Percentiles rank a stretch among this genome's conserved stretches.
Conservation (phyloP, 2,329 filamentous ascomycete genomes). For the Bipolaris cookei region DNA sequence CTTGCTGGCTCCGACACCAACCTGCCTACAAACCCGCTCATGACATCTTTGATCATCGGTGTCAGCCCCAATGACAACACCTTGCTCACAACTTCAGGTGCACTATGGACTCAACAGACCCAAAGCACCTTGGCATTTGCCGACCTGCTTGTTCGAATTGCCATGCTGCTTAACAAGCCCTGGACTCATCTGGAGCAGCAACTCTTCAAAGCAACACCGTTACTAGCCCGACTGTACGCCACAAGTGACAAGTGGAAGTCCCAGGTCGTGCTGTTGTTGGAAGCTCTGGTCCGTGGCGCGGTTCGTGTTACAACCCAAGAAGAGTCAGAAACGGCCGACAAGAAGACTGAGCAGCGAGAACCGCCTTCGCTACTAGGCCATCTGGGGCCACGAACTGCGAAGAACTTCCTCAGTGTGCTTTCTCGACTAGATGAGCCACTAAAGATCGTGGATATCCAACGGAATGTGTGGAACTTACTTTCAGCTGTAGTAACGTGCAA, state of each 20-base stretch:
- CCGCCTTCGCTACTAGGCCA: constrained; percentile 94
- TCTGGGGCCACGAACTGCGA: constrained; percentile 80
- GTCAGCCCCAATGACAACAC: constrained; percentile 47
- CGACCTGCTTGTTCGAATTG: constrained; percentile 72
- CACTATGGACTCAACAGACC: constrained; percentile 65
- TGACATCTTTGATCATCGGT: constrained; percentile 70
- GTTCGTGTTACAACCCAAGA: constrained; percentile 59
- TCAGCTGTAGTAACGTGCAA: constrained; percentile 84
- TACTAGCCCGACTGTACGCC: constrained; percentile 78
- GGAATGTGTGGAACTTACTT: constrained; percentile 82
- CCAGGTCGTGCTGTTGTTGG: constrained; percentile 71
- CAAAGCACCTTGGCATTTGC: constrained; percentile 69
- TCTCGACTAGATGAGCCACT: constrained; percentile 79
- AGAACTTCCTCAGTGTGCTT: constrained; percentile 80
- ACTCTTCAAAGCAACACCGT: constrained; percentile 78
- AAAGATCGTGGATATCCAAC: constrained; percentile 67
- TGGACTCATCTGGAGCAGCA: constrained; percentile 74
- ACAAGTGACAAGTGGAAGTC: constrained; percentile 69
- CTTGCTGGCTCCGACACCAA: constrained; percentile 72
- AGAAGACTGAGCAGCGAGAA: constrained; percentile 55
- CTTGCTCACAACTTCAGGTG: constrained; percentile 50
- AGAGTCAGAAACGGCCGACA: constrained; percentile 13
- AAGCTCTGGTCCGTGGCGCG: constrained; percentile 74
- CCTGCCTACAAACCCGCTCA: constrained; percentile 76
- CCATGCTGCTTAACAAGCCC: constrained; percentile 67